These are phyloP conservation scores for Schizophyllum commune DNA, from an alignment of 1,284 basidiomycete genomes.

Conservation along the genomic window DNA sequence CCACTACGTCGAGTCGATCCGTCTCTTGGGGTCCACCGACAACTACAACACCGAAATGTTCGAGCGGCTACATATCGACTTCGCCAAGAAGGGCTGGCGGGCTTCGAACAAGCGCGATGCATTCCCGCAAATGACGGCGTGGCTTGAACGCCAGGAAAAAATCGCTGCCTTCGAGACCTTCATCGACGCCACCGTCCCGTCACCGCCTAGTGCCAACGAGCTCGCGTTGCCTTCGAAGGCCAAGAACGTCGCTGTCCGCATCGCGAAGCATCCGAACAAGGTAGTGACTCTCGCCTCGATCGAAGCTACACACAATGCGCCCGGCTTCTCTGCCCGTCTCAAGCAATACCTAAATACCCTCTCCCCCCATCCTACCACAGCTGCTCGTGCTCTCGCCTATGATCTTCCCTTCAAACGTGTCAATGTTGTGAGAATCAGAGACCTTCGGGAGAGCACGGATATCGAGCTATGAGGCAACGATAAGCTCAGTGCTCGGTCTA, in stretches of 20 bases:
- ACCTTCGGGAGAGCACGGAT: too few species aligned
- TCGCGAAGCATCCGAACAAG: constrained; percentile 11
- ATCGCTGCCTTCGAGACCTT: background rate
- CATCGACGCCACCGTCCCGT: background rate
- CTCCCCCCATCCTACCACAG: background rate
- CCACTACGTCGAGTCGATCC: constrained; percentile 24
- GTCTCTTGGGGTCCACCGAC: constrained; percentile 20
- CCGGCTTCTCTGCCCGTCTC: constrained; percentile 15
- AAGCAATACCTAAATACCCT: constrained; percentile 8
- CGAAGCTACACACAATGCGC: constrained; percentile 7
- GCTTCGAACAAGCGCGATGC: constrained; percentile 19
- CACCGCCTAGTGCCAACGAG: background rate
- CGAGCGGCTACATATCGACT: constrained; percentile 19
- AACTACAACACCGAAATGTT: constrained; percentile 24
- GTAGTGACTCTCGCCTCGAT: constrained; percentile 2
- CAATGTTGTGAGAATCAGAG: too few species aligned
- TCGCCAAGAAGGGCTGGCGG: constrained; percentile 16
- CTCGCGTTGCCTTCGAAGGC: background rate
- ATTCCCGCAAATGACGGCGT: constrained; percentile 17
- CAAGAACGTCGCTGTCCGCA: background rate
- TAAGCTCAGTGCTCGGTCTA: too few species aligned
- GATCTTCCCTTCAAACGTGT: too few species aligned
- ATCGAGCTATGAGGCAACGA: too few species aligned
- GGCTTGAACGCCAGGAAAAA: constrained; percentile 18
- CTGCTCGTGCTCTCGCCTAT: background rate